Base-by-base conservation (phyloP, 306 rosid genomes). In the Fragaria ananassa region DNA sequence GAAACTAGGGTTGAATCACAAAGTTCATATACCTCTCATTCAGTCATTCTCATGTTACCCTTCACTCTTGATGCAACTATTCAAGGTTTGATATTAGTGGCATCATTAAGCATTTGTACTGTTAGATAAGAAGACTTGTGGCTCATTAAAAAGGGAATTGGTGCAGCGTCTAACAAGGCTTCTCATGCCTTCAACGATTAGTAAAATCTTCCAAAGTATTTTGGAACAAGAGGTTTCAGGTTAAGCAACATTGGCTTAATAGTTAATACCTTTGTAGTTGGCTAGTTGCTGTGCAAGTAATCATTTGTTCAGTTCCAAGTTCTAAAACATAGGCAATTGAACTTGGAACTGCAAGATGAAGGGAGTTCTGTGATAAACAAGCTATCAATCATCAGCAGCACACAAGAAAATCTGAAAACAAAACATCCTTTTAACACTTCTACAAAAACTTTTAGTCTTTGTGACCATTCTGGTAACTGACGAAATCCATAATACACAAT, bases 401-500 rank as follows among this genome's bases (percentile, higher is more conserved):
- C 60, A 61, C 47, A 60, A 51, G 21, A 11, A 4, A 39, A 27
- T 35, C 6, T 23, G 23, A 23, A 23, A 23, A 23, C 23, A 23
- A 23, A 23, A 23, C 23, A 23, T 23, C 23, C 23, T 23, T 23
- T 9, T 1, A 66, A 21, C 47, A 60, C 17, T 51, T 37, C 6
- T 9, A 64, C 39, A 65, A 66, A 9, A 51, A 21, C 19, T 47
- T 37, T 29, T 5, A 9, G 68, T 34, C 68, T 13, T 34, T 63
- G 19, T 25, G 41, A 18, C 46, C 37, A 49, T 14, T 65, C 11
- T 14, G 64, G 62, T 8, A 50, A 4, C 19, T 46, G 62, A 47
- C 42, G 65, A 13, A 51, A 65, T 49, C 73, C 72, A 50, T 47
- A 50, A 21, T 49, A 63, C 45, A 42, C 53, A 53, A 14, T 70